Evolutionary conservation across 2,329 filamentous ascomycete genomes (phyloP).

Genomic region (Pestalotiopsis fici): DNA sequence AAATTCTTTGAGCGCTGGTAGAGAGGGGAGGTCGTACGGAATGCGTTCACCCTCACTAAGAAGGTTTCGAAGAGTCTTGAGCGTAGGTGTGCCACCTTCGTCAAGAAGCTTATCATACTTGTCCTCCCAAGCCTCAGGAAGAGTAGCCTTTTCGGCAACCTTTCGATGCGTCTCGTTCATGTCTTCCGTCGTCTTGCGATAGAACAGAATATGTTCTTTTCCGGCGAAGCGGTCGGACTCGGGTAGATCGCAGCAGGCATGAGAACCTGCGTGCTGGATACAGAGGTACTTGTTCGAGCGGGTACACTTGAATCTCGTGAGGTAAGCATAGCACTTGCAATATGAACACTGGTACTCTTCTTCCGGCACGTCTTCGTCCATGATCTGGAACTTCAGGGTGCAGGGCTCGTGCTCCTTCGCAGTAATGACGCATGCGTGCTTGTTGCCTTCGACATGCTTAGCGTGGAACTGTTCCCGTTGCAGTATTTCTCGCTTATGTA

Average conservation of each 20-base stretch:
- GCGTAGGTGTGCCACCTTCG: constrained; percentile 78
- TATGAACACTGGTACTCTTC: constrained; percentile 90
- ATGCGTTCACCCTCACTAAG: constrained; percentile 95
- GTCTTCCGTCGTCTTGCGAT: constrained; percentile 73
- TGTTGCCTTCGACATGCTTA: constrained; percentile 58
- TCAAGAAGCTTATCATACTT: constrained; percentile 85
- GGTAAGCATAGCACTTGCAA: constrained; percentile 90
- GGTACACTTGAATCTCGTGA: constrained; percentile 86
- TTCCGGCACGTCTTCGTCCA: constrained; percentile 78
- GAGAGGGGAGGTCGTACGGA: constrained; percentile 81
- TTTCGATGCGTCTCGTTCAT: constrained; percentile 70
- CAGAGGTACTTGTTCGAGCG: constrained; percentile 82
- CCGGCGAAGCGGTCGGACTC: constrained; percentile 69
- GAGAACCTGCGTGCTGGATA: constrained; percentile 75
- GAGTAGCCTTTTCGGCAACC: constrained; percentile 80
- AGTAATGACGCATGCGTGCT: constrained; percentile 56
- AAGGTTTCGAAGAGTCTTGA: constrained; percentile 82
- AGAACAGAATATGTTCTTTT: constrained; percentile 72
- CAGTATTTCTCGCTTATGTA: constrained; percentile 71
- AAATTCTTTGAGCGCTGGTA: constrained; percentile 81
- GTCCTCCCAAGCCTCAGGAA: constrained; percentile 86
- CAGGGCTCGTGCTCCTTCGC: constrained; percentile 53
- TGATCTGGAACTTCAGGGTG: constrained; percentile 61
- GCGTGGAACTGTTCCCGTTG: constrained; percentile 70
- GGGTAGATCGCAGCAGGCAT: constrained; percentile 75